phyloP scores from a whole-genome alignment of 2,329 filamentous ascomycete genomes.

The Coniosporium tulheliwenetii region DNA sequence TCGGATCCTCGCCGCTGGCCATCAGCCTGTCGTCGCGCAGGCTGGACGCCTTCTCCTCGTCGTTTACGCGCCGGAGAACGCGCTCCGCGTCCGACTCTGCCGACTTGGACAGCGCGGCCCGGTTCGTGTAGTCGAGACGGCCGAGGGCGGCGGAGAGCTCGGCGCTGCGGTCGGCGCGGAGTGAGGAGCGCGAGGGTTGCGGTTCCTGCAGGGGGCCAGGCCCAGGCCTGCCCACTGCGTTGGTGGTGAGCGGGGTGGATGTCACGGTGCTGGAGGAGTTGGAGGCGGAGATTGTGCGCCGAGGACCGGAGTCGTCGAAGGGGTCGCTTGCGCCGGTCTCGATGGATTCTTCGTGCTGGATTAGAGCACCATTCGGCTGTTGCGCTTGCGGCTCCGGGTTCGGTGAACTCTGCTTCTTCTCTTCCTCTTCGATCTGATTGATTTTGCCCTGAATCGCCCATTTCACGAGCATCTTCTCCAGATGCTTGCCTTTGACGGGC shows the following conservation, averaged over 20 bases:
- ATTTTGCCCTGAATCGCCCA: conserved; percentile 39
- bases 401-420: too few relatives aligned
- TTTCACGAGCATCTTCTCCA: conserved; percentile 57
- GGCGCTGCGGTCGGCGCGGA: not conserved
- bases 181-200: not conserved
- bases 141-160: conserved; percentile 11
- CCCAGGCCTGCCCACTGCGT: not conserved
- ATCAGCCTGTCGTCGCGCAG: conserved; percentile 40
- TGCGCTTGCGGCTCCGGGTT: not conserved
- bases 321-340: not conserved
- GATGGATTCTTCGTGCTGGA: not conserved
- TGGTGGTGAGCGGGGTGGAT: not conserved
- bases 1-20: conserved; percentile 25
- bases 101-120: conserved; percentile 21
- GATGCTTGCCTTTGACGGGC: conserved; percentile 50
- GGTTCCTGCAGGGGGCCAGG: not conserved
- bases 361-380: not conserved
- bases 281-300: not conserved
- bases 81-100: conserved; percentile 29
- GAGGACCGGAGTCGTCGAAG: not conserved
- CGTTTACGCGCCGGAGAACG: conserved; percentile 28
- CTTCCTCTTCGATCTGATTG: conserved; percentile 12
- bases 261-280: not conserved
- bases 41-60: conserved; percentile 38
- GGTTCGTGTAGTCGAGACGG: conserved; percentile 17